These are phyloP conservation scores for Penicillium manginii DNA, from an alignment of 495 filamentous ascomycete genomes.

Conservation along the genomic window DNA sequence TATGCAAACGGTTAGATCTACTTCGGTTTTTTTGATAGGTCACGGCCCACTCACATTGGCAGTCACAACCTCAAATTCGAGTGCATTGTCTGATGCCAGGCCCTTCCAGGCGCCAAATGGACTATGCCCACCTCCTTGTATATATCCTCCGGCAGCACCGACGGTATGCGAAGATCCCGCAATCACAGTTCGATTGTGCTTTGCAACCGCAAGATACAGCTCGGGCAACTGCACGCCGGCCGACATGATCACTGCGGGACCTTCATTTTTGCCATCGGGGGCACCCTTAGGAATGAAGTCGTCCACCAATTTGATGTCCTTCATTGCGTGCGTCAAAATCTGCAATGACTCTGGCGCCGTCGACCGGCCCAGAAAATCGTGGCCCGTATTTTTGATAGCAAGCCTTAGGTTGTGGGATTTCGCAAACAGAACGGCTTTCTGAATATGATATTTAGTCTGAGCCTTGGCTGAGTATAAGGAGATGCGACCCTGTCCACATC, in stretches of 20 bases:
- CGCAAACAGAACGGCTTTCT: slow-evolving; percentile 36
- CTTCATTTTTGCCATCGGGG: slow-evolving; percentile 19
- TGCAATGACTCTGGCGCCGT: slow-evolving; percentile 53
- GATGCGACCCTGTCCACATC: slow-evolving; percentile 36
- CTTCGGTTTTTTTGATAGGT: background rate
- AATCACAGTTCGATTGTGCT: slow-evolving; percentile 19
- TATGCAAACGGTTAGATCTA: slow-evolving; percentile 17
- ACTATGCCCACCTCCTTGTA: slow-evolving; percentile 61
- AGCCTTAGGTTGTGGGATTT: slow-evolving; percentile 41
- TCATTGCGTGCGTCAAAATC: slow-evolving; percentile 58
- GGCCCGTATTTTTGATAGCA: slow-evolving; percentile 62
- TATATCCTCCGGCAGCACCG: slow-evolving; percentile 50
- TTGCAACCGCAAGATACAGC: slow-evolving; percentile 41
- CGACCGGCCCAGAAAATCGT: slow-evolving; percentile 58
- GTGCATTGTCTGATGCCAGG: slow-evolving; percentile 37
- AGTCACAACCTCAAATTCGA: slow-evolving; percentile 41
- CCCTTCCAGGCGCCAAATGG: slow-evolving; percentile 41
- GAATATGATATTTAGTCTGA: slow-evolving; percentile 36
- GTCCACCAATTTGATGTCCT: slow-evolving; percentile 37
- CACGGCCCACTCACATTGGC: slow-evolving; percentile 36
- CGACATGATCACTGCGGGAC: slow-evolving; percentile 50
- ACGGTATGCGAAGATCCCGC: slow-evolving; percentile 27
- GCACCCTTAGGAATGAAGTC: slow-evolving; percentile 30
- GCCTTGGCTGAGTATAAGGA: slow-evolving; percentile 46
- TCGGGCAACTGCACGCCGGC: slow-evolving; percentile 56